Conservation (phyloP, 257 asterid species). For the Thymus quinquecostatus region DNA sequence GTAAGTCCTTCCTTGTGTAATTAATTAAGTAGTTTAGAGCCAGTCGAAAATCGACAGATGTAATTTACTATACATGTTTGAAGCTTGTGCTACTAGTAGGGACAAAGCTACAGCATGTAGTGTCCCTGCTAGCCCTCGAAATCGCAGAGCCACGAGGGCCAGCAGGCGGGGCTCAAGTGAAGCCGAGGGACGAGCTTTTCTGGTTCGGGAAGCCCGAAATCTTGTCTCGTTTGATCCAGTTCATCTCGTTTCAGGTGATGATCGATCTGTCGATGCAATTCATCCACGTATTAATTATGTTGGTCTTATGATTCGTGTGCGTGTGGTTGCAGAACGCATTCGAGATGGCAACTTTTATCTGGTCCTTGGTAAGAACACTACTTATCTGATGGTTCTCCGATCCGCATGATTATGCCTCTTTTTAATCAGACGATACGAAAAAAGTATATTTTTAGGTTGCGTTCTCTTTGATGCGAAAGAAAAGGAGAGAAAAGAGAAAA, state of each 20-base stretch:
- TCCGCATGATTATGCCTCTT: too few species aligned
- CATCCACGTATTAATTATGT: too few species aligned
- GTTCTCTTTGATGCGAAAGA: too few species aligned
- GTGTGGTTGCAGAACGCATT: constrained; percentile 72
- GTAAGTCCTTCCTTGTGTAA: constrained; percentile 48
- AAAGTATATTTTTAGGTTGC: too few species aligned
- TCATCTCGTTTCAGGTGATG: constrained; percentile 79
- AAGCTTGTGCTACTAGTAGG: constrained; percentile 92
- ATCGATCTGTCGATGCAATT: too few species aligned
- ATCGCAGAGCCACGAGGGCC: constrained; percentile 59
- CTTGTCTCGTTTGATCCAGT: constrained; percentile 73
- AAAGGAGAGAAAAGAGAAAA: too few species aligned
- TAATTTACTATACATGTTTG: neutral
- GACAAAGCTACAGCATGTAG: constrained; percentile 89
- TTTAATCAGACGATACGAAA: too few species aligned
- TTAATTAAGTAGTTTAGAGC: too few species aligned
- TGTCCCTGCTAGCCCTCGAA: constrained; percentile 84
- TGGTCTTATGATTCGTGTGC: too few species aligned
- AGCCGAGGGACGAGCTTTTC: constrained; percentile 82
- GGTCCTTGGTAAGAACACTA: constrained; percentile 71
- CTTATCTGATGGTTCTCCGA: too few species aligned
- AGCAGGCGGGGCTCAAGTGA: constrained; percentile 58
- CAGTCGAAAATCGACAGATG: too few species aligned
- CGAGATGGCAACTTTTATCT: constrained; percentile 94
- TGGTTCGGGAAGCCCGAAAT: constrained; percentile 93